Base-by-base conservation (phyloP, 139 green algal species). In the Coelastrella sp. region DNA sequence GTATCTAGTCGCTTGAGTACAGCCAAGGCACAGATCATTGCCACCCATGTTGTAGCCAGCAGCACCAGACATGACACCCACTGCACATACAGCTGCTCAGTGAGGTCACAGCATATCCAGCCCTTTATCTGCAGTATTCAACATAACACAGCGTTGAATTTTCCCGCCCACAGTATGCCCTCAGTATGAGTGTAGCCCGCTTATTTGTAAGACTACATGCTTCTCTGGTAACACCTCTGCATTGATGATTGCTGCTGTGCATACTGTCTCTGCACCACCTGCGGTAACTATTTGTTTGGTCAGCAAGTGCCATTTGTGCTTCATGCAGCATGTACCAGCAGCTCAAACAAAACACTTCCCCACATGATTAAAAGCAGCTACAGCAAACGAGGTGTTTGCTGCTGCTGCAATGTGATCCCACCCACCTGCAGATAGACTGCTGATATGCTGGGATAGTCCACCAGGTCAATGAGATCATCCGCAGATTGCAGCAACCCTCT, bases 1-100 rank as follows among this genome's bases (percentile, higher is more conserved):
- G 27, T 40, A 34, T 84, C 78, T 17, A 84, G 60, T 17, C 41
- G 75, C 40, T 30, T 76, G 40, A 84, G 78, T n/a, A 84, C 60
- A 11, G 30, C 13, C 48, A 73, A 32, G 5, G 48, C 78, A 25
- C 60, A 66, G 23, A 32, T 6, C 60, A 76, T 48, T 17, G 48
- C 78, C 59, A 84, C 40, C 60, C 60, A 75, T 17, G 60, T 41
- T 7, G 48, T 32, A 5, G 30, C 78, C 40, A 74, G 27, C 60
- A 84, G 27, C 8, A 48, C 40, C 7, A 84, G 2, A 37, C 40
- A 66, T 23, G 59, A 41, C 6, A 35, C 62, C 78, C 78, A 84
- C 60, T 84, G 78, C 30, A 50, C 30, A 35, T 66, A 84, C 60
- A 76, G 21, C 27, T 74, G 53, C 17, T 84, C 30, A 7, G 11